These are phyloP conservation scores for Aspergillus diversus DNA, from an alignment of 495 filamentous ascomycete genomes.

Conservation along the genomic window DNA sequence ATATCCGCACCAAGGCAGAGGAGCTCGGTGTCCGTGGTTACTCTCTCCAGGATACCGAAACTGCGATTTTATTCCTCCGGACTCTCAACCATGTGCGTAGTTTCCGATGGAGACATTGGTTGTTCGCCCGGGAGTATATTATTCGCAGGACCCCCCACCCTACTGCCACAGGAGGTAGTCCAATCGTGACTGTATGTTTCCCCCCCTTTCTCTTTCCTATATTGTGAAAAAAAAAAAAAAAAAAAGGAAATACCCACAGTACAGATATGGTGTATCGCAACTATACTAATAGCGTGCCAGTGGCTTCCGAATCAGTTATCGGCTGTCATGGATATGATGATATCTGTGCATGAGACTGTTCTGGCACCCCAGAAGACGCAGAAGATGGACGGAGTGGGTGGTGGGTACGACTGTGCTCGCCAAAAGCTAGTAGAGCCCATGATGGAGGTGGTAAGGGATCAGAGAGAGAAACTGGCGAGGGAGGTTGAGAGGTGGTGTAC, in stretches of 20 bases:
- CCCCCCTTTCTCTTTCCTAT: neutral
- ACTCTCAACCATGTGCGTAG: conserved; percentile 82
- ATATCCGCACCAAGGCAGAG: conserved; percentile 61
- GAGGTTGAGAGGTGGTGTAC: conserved; percentile 82
- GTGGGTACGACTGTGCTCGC: conserved; percentile 31
- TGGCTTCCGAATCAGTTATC: conserved; percentile 87
- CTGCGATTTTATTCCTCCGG: conserved; percentile 67
- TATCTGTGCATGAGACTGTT: conserved; percentile 57
- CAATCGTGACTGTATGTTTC: conserved; percentile 74
- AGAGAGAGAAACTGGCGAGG: conserved; percentile 69
- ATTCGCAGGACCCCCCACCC: conserved; percentile 80
- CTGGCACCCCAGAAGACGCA: conserved; percentile 44
- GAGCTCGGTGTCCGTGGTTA: conserved; percentile 63
- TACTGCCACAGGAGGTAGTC: conserved; percentile 87
- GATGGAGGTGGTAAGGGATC: conserved; percentile 70
- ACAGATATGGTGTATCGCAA: too few species aligned
- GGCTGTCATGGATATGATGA: conserved; percentile 77
- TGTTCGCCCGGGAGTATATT: conserved; percentile 94
- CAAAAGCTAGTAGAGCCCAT: conserved; percentile 59
- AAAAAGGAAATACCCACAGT: neutral
- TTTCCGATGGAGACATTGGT: conserved; percentile 93
- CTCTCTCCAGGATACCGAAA: conserved; percentile 56
- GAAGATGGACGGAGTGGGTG: conserved; percentile 12
- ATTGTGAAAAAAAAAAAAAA: neutral
- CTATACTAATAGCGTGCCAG: conserved; percentile 31